These are phyloP conservation scores for Chenopodium album DNA, from an alignment of 148 eudicot species.

Conservation along the genomic window DNA sequence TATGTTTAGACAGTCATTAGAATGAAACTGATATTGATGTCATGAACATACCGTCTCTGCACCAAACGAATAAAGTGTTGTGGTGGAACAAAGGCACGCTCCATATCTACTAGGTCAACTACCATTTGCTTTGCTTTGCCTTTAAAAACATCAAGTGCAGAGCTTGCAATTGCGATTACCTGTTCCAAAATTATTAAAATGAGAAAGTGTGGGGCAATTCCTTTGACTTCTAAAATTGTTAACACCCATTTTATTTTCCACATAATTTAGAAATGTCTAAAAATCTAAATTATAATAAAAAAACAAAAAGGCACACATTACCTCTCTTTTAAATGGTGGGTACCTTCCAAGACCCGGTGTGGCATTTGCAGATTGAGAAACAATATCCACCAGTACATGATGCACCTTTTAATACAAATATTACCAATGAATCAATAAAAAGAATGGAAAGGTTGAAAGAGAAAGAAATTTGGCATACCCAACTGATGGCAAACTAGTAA, in stretches of 20 bases:
- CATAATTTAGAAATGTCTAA: not conserved
- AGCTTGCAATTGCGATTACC: conserved; percentile 88
- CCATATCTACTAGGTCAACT: conserved; percentile 96
- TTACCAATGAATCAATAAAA: not conserved
- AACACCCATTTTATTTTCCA: not conserved
- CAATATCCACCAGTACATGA: conserved; percentile 88
- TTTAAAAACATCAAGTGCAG: conserved; percentile 87
- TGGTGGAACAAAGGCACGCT: conserved; percentile 98
- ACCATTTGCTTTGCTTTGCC: conserved; percentile 97
- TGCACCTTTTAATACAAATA: conserved; percentile 60
- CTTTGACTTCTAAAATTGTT: not conserved
- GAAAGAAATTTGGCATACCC: not conserved
- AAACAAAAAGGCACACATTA: conserved; percentile 20
- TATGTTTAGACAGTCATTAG: not conserved
- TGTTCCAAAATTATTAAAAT: conserved; percentile 31
- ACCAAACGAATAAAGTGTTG: conserved; percentile 98
- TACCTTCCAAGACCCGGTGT: conserved; percentile 99
- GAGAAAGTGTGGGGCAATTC: not conserved
- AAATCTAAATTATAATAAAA: conserved; percentile 4
- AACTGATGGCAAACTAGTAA: not conserved
- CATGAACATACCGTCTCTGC: conserved; percentile 80
- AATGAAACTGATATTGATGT: not conserved
- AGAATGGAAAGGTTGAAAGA: not conserved
- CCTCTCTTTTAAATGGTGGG: conserved; percentile 98
- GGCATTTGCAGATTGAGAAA: conserved; percentile 91